These are phyloP conservation scores for Pestalotiopsis sp. DNA, from an alignment of 2,329 filamentous ascomycete genomes.

Conservation along the genomic window DNA sequence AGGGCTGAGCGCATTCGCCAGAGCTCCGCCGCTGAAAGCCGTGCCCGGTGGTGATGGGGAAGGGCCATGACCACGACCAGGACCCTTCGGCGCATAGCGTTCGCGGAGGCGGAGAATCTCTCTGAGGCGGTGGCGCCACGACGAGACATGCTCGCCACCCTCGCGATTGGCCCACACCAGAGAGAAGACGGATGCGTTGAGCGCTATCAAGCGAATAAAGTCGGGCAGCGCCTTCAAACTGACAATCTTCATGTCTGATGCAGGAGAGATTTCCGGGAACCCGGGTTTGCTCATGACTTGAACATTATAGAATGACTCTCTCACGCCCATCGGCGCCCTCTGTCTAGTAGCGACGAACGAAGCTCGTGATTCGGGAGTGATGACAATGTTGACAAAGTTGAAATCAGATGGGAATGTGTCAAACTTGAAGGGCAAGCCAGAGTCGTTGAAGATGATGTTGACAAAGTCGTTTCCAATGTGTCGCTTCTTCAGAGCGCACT, in stretches of 20 bases:
- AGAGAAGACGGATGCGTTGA: conserved; percentile 93
- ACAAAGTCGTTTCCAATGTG: conserved; percentile 98
- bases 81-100: conserved; percentile 53
- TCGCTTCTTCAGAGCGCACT: conserved; percentile 82
- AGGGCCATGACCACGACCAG: conserved; percentile 24
- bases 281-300: conserved; percentile 86
- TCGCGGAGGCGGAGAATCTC: conserved; percentile 85
- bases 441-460: conserved; percentile 98
- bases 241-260: conserved; percentile 86
- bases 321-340: conserved; percentile 37
- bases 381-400: conserved; percentile 96
- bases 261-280: conserved; percentile 90
- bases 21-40: conserved; percentile 33
- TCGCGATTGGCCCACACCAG: conserved; percentile 82
- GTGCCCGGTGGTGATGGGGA: conserved; percentile 33
- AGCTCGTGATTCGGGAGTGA: conserved; percentile 81
- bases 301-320: conserved; percentile 77
- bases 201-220: conserved; percentile 84
- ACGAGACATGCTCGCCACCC: conserved; percentile 81
- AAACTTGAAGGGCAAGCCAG: conserved; percentile 84
- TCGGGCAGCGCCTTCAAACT: conserved; percentile 79
- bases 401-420: conserved; percentile 93
- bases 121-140: conserved; percentile 84
- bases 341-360: conserved; percentile 67
- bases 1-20: conserved; percentile 32